phyloP scores from a whole-genome alignment of 441 rosid species.

The Omphalea diandra region DNA sequence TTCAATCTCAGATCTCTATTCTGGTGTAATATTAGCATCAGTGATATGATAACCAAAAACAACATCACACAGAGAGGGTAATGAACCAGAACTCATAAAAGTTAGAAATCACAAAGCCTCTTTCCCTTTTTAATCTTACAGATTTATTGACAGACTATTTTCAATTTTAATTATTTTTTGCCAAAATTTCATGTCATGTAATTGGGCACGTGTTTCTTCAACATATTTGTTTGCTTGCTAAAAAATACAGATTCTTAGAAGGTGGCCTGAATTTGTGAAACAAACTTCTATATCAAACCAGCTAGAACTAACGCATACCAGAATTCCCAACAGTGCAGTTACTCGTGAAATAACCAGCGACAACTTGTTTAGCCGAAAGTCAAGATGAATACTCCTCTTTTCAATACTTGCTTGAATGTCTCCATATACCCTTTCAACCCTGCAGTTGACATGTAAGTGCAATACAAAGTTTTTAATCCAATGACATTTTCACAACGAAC shows the following conservation, averaged over 20 bases:
- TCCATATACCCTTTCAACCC: constrained; percentile 90
- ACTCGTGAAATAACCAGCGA: constrained; percentile 78
- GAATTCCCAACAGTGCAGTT: constrained; percentile 79
- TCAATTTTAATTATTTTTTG: not conserved
- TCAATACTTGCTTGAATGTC: constrained; percentile 56
- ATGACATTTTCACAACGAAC: not conserved
- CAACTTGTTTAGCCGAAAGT: constrained; percentile 71
- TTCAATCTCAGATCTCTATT: too few species aligned
- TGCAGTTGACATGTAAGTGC: constrained; percentile 34
- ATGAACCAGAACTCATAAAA: too few species aligned
- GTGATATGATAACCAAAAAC: too few species aligned
- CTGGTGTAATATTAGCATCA: too few species aligned
- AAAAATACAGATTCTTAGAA: not conserved
- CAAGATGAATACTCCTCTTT: constrained; percentile 50
- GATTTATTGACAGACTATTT: not conserved
- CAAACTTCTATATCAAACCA: not conserved
- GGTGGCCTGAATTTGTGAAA: not conserved
- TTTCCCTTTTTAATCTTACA: not conserved
- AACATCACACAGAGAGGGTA: too few species aligned
- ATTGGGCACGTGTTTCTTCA: not conserved
- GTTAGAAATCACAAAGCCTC: too few species aligned
- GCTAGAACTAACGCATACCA: constrained; percentile 50
- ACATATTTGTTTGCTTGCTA: not conserved
- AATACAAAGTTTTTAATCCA: constrained; percentile 16
- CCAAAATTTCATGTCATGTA: not conserved